Percentiles rank a stretch among this genome's conserved stretches.
phyloP scores from a whole-genome alignment of 2,329 filamentous ascomycete species.

The Claviceps sorghi region DNA sequence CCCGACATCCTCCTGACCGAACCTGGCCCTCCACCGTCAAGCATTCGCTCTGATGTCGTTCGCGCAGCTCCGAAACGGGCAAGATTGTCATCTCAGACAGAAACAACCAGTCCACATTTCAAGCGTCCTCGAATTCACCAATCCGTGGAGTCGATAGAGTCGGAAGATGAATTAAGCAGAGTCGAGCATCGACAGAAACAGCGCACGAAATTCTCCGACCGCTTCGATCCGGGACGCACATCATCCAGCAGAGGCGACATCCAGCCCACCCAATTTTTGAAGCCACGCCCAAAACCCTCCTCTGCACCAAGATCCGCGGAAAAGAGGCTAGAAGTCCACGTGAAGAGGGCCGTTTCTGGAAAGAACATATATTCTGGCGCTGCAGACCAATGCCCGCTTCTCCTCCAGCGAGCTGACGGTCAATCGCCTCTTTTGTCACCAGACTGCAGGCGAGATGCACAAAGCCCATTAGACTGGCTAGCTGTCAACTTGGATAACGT shows the following conservation, averaged over 20 bases:
- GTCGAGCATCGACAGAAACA: slow-evolving; percentile 6
- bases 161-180: slow-evolving; percentile 18
- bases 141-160: slow-evolving; percentile 9
- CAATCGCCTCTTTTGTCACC: background rate
- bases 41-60: slow-evolving; percentile 12
- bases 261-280: slow-evolving; percentile 10
- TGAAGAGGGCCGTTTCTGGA: slow-evolving; percentile 15
- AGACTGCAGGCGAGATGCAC: background rate
- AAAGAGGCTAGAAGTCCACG: background rate
- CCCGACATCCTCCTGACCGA: background rate
- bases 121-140: slow-evolving; percentile 7
- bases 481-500: slow-evolving; percentile 2
- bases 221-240: background rate
- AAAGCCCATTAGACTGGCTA: slow-evolving; percentile 4
- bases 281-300: background rate
- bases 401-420: slow-evolving; percentile 1
- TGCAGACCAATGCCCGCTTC: background rate
- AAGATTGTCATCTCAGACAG: background rate
- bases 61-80: slow-evolving; percentile 2
- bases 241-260: slow-evolving; percentile 15
- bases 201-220: slow-evolving; percentile 7
- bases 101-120: slow-evolving; percentile 5
- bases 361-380: slow-evolving; percentile 4
- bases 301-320: background rate
- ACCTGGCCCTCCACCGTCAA: slow-evolving; percentile 8